Base-by-base conservation (phyloP, 495 filamentous ascomycete species). In the Aspergillus nidulans region DNA sequence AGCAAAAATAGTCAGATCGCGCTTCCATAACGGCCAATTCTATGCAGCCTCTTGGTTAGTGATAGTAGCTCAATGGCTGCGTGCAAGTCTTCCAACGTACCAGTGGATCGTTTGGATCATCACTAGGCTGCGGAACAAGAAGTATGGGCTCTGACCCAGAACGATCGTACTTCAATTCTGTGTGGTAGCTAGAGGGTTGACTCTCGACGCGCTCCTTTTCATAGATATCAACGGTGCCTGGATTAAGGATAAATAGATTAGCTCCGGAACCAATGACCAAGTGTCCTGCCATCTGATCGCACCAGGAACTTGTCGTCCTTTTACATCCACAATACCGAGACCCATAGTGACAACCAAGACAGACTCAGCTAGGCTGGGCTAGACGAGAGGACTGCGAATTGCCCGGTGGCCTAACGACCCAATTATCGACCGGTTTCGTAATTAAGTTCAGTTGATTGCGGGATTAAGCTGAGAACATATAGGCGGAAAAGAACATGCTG, bases 11-110 rank as follows among this genome's bases (percentile, higher is more conserved):
- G 94, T 91, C 40, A 86, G 58, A 58, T 97, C 91, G 61, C 91
- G 88, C 61, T 84, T 85, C 88, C 88, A 92, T 59, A 92, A 66
- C 38, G 92, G 85, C 91, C 91, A 96, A 66, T 97, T 97, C 85
- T 90, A 47, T n/a, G 40, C n/a, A 34, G 21, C 13, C n/a, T 26
- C 16, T 15, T 38, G 49, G 57, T 69, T 55, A 66, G 62, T 41
- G 43, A 36, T 53, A 41, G 8, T 16, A 7, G 9, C 24, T 12
- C 10, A 5, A 10, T 3, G 23, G 43, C 20, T n/a, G 40, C 45
- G 26, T 25, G 18, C 19, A 8, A 38, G 41, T 15, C 20, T 36
- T 4, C 3, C 36, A 39, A 46, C 63, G 57, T 67, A 89, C 86
- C 58, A 90, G 65, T 4, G 88, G 88, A 64, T 92, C 88, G 61